A percentile compares a stretch with the other conserved stretches of the same genome.
Evolutionary conservation across 306 rosid species (phyloP).

Genomic region (Prinsepia uniflora): DNA sequence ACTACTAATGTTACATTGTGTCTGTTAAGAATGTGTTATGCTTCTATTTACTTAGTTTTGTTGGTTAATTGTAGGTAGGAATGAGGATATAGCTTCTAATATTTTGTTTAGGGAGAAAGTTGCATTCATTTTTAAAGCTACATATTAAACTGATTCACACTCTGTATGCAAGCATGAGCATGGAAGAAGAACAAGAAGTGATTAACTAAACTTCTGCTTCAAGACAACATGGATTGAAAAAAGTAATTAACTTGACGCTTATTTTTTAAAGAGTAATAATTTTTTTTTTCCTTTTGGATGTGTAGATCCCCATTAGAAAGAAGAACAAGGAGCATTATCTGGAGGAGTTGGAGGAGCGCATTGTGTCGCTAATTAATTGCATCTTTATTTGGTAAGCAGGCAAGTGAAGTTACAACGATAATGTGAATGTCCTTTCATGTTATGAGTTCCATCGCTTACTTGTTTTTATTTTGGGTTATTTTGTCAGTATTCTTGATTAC

Average conservation of each 20-base stretch:
- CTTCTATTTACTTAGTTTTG: background rate
- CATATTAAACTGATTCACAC: background rate
- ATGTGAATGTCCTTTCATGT: background rate
- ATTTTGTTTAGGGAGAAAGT: too few relatives aligned
- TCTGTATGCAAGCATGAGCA: background rate
- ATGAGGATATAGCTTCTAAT: background rate
- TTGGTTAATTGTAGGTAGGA: background rate
- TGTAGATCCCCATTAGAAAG: constrained; percentile 68
- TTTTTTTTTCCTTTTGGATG: constrained; percentile 9
- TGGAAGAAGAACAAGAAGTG: background rate
- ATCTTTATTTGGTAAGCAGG: constrained; percentile 97
- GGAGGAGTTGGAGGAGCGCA: constrained; percentile 91
- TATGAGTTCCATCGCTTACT: background rate
- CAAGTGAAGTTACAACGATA: constrained; percentile 38
- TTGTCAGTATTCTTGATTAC: background rate
- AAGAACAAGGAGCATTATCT: constrained; percentile 82
- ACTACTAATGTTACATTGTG: background rate
- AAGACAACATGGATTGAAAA: background rate
- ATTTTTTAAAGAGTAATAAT: constrained; percentile 20
- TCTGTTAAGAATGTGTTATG: background rate
- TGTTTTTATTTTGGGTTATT: background rate
- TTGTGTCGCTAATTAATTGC: constrained; percentile 76
- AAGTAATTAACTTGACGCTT: background rate
- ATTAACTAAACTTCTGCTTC: background rate
- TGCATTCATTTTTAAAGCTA: background rate